Evolutionary conservation across 208 protist genomes (phyloP).

Genomic region (Acanthamoeba lugdunensis): DNA sequence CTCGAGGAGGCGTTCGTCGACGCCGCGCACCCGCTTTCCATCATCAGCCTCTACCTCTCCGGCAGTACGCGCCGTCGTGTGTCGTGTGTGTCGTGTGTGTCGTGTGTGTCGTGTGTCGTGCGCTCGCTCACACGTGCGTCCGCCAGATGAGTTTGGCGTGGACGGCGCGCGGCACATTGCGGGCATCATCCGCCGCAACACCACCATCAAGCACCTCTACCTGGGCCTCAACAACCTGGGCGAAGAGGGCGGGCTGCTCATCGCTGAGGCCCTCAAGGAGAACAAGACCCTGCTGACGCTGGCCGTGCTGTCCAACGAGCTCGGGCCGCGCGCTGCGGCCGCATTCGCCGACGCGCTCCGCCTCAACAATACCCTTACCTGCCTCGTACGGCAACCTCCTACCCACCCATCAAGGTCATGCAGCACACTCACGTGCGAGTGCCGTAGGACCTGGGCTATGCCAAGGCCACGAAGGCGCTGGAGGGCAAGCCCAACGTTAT

Average conservation of each 20-base stretch:
- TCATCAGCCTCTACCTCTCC: slow-evolving; percentile 22
- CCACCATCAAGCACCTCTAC: slow-evolving; percentile 25
- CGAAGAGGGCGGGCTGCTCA: slow-evolving; percentile 10
- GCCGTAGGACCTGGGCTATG: neutral
- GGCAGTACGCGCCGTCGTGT: neutral
- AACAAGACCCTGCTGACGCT: slow-evolving; percentile 16
- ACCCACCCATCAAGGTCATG: neutral
- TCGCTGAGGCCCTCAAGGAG: slow-evolving; percentile 25
- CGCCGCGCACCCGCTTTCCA: neutral
- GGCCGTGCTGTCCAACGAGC: neutral
- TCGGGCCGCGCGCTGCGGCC: neutral
- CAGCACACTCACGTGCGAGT: neutral
- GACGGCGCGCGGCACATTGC: neutral
- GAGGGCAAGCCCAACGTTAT: slow-evolving; percentile 27
- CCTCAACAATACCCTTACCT: neutral
- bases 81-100: no score
- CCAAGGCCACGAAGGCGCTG: neutral
- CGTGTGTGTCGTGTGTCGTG: no score
- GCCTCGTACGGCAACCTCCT: neutral
- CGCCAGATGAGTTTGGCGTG: slow-evolving; percentile 20
- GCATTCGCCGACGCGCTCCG: slow-evolving; percentile 3
- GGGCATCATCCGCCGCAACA: neutral
- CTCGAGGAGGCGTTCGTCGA: neutral
- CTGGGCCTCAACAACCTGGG: slow-evolving; percentile 33
- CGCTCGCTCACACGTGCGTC: neutral